Evolutionary conservation across 1,284 basidiomycete genomes (phyloP).

Genomic region (Pseudozyma tsukubaensis): DNA sequence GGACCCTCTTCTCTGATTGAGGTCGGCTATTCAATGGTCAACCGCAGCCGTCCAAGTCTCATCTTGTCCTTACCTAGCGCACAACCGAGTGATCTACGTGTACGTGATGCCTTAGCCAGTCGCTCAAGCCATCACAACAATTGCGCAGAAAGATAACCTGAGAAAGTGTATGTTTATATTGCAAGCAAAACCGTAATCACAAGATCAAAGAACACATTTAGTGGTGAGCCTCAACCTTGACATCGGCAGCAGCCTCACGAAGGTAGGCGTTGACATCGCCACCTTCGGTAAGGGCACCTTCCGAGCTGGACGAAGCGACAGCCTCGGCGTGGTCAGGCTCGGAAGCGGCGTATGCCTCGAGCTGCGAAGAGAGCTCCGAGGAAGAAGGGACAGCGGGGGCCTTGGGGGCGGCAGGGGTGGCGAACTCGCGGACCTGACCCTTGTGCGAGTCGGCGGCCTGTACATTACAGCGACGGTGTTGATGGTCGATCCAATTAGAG

Average conservation of each 20-base stretch:
- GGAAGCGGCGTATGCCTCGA: slow-evolving; percentile 69
- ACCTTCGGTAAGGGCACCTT: slow-evolving; percentile 52
- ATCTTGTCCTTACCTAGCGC: too few species aligned
- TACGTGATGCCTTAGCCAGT: neutral
- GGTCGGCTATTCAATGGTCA: neutral
- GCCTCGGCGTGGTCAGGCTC: slow-evolving; percentile 64
- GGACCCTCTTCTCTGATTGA: slow-evolving; percentile 6
- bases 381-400: slow-evolving; percentile 69
- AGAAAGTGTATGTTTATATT: slow-evolving; percentile 12
- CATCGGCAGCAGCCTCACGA: slow-evolving; percentile 61
- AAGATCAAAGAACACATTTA: slow-evolving; percentile 11
- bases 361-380: slow-evolving; percentile 69
- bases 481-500: neutral
- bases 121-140: neutral
- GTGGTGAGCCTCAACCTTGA: slow-evolving; percentile 68
- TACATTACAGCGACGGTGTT: neutral
- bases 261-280: slow-evolving; percentile 69
- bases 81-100: too few species aligned
- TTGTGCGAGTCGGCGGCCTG: slow-evolving; percentile 67
- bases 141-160: neutral
- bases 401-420: slow-evolving; percentile 69
- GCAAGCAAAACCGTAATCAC: neutral
- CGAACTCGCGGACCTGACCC: slow-evolving; percentile 70
- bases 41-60: too few species aligned
- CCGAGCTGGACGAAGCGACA: slow-evolving; percentile 36